A percentile compares a stretch with the other conserved stretches of the same genome.
phyloP scores from a whole-genome alignment of 2,329 filamentous ascomycete genomes.

The Orbilia blumenaviensis region DNA sequence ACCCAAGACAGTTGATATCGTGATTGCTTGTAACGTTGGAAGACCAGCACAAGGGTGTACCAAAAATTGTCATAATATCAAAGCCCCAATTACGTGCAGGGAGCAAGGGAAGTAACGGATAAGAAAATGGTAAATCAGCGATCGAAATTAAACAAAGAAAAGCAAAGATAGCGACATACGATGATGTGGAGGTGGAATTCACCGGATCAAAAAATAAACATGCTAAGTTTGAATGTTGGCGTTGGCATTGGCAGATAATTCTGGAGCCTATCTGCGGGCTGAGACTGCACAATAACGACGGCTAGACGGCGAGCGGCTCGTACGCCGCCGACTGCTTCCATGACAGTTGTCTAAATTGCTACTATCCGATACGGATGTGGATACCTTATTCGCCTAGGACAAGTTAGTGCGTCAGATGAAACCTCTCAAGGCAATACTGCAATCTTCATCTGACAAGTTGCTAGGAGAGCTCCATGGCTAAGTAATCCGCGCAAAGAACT shows the following conservation, averaged over 20 bases:
- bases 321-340: not conserved
- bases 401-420: constrained; percentile 4
- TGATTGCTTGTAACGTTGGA: not conserved
- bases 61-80: not conserved
- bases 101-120: not conserved
- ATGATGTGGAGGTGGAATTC: not conserved
- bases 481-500: not conserved
- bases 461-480: not conserved
- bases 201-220: not conserved
- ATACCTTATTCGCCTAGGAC: not conserved
- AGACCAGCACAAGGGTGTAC: not conserved
- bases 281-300: not conserved
- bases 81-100: constrained; percentile 4
- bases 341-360: not conserved
- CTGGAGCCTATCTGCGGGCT: not conserved
- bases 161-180: constrained; percentile 2
- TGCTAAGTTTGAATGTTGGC: not conserved
- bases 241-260: not conserved
- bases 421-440: not conserved
- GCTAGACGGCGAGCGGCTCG: constrained; percentile 13
- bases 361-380: constrained; percentile 5
- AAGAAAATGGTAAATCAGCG: not conserved
- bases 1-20: not conserved
- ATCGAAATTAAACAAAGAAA: not conserved
- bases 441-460: not conserved